phyloP scores from a whole-genome alignment of 2,329 filamentous ascomycete genomes.

The Neopestalotiopsis clavispora region DNA sequence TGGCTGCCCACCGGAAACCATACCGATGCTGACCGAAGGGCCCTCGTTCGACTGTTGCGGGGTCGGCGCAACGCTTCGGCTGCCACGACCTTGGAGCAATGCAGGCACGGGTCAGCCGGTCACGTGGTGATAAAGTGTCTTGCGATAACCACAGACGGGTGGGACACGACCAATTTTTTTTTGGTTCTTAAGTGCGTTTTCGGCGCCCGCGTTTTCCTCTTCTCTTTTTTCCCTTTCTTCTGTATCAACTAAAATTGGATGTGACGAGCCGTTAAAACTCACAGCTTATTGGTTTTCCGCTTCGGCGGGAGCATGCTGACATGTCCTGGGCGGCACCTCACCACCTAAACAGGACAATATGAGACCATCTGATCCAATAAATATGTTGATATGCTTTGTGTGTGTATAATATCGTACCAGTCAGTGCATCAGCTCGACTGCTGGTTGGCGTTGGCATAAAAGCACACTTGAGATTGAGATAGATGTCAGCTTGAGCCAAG shows the following conservation, averaged over 20 bases:
- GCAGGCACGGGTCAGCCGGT: slow-evolving; percentile 4
- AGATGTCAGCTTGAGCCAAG: too few relatives aligned
- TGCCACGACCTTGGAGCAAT: neutral
- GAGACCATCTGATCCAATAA: slow-evolving; percentile 65
- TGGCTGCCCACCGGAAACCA: neutral
- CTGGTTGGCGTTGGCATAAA: too few relatives aligned
- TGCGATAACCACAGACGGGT: neutral
- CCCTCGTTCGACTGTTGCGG: neutral
- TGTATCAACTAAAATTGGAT: slow-evolving; percentile 78
- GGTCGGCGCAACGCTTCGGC: neutral
- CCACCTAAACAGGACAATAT: slow-evolving; percentile 69
- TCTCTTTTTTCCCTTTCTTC: slow-evolving; percentile 47
- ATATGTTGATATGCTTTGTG: neutral
- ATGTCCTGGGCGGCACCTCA: slow-evolving; percentile 67
- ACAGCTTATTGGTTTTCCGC: slow-evolving; percentile 59
- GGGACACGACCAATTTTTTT: neutral
- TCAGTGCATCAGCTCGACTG: too few relatives aligned
- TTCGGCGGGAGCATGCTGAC: slow-evolving; percentile 64
- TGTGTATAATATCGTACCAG: neutral
- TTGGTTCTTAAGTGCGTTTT: neutral
- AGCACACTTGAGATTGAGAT: too few relatives aligned
- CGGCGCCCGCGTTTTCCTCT: slow-evolving; percentile 18
- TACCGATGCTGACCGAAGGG: neutral
- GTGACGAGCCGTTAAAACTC: slow-evolving; percentile 70
- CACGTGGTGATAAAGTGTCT: slow-evolving; percentile 21